These are phyloP conservation scores for Phytophthora fragariaefolia DNA, from an alignment of 352 stramenopile genomes.

Conservation along the genomic window DNA sequence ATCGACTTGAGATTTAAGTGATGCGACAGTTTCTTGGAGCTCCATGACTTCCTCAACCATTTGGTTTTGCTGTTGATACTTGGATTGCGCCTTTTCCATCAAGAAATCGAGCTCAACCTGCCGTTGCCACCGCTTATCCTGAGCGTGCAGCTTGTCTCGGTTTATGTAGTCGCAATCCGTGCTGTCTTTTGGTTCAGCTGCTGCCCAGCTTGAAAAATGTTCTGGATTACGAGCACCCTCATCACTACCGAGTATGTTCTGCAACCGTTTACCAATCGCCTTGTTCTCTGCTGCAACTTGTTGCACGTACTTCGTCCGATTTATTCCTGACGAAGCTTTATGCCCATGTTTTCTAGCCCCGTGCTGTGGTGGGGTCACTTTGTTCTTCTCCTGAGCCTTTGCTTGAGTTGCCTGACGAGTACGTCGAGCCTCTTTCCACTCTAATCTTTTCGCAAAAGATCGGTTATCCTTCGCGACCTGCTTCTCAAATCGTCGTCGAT, in stretches of 20 bases:
- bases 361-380: conserved; percentile 44
- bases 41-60: conserved; percentile 59
- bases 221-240: conserved; percentile 26
- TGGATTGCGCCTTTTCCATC: conserved; percentile 63
- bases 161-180: conserved; percentile 43
- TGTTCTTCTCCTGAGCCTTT: conserved; percentile 50
- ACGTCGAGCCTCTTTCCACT: conserved; percentile 46
- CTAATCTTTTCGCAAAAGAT: conserved; percentile 59
- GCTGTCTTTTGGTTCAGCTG: conserved; percentile 33
- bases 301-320: conserved; percentile 60
- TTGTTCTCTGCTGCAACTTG: conserved; percentile 64
- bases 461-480: conserved; percentile 64
- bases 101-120: conserved; percentile 65
- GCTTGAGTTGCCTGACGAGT: conserved; percentile 35
- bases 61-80: conserved; percentile 63
- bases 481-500: conserved; percentile 60
- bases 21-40: conserved; percentile 52
- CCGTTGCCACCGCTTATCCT: conserved; percentile 48
- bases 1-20: conserved; percentile 49
- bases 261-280: conserved; percentile 54
- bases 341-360: conserved; percentile 51
- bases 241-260: conserved; percentile 43
- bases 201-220: conserved; percentile 27
- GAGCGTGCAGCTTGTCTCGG: conserved; percentile 54
- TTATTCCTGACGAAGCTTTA: conserved; percentile 70